Evolutionary conservation across 371 early-diverging fungal species (phyloP).

Genomic region (Homolaphlyctis polyrhiza): DNA sequence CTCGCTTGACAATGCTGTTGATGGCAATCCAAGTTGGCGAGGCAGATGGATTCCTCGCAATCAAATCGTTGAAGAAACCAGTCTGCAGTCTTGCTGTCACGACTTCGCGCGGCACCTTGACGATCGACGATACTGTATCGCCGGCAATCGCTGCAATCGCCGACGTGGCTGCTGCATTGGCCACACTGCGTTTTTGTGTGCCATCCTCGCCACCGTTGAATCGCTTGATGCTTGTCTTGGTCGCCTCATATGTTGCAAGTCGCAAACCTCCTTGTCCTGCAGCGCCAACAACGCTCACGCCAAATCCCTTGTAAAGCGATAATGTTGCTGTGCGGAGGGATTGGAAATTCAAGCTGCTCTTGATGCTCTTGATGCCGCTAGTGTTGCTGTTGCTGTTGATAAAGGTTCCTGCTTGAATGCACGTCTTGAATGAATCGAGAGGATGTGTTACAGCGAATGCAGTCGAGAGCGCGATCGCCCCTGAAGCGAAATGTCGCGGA

Average conservation of each 20-base stretch:
- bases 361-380: background rate
- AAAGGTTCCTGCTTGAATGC: conserved; percentile 47
- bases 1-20: conserved; percentile 52
- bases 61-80: conserved; percentile 44
- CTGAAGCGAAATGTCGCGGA: conserved; percentile 67
- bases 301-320: conserved; percentile 62
- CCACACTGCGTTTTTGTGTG: too few species aligned
- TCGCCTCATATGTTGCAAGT: conserved; percentile 70
- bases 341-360: conserved; percentile 17
- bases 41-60: background rate
- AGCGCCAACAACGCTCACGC: conserved; percentile 63
- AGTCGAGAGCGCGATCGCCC: conserved; percentile 60
- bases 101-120: conserved; percentile 84
- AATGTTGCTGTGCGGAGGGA: conserved; percentile 48
- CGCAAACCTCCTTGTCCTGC: conserved; percentile 66
- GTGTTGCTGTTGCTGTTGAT: conserved; percentile 8
- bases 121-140: conserved; percentile 69
- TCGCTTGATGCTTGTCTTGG: conserved; percentile 57
- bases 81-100: conserved; percentile 74
- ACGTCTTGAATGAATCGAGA: conserved; percentile 72
- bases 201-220: background rate
- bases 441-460: conserved; percentile 63
- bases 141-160: conserved; percentile 71
- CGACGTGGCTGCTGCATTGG: conserved; percentile 32
- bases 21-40: conserved; percentile 27